Base-by-base conservation (phyloP, 495 filamentous ascomycete genomes). In the Cercophora newfieldiana region DNA sequence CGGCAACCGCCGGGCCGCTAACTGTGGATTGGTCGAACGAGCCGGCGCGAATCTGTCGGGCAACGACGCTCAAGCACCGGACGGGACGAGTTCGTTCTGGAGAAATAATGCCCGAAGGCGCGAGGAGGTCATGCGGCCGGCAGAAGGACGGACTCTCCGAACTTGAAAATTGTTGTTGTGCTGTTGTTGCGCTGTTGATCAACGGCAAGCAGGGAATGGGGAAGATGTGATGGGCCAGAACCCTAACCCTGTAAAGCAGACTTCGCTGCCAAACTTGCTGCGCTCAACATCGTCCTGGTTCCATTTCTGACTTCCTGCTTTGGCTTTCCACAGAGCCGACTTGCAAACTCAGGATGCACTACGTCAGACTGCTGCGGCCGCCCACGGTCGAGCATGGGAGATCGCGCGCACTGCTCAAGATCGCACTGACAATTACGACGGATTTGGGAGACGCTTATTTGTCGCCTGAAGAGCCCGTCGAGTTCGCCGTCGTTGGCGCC, bases 361-460 rank as follows among this genome's bases (percentile, higher is more conserved):
- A 94, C 79, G 85, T 93, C 65, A 89, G 90, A 28, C 87, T 93
- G 61, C 75, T 93, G 37, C 90, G 93, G 57, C 78, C 88, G 0
- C 88, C 90, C 0, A 79, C 79, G 64, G 67, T 84, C 61, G 79
- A 77, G 58, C 67, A 68, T 21, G 63, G 66, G 10, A 25, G 79
- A 57, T 73, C 74, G 62, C 74, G 75, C 29, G 78, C 79, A 54
- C 33, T 61, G 25, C 73, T 79, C 57, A 79, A 77, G 14, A 49
- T 82, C 5, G 82, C 76, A 59, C 80, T 97, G 61, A 93, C 92
- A 58, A 87, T 99, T 74, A 92, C 92, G 47, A 95, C 94, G 44
- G 95, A 99, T 72, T 80, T 99, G 7, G 93, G 94, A 2, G 94
- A 99, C 75, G 82, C 85, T 1, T 96, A 95, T 73, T 85, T 93